Conservation (phyloP, 345 rosid species). For the Pelargonium nanum region DNA sequence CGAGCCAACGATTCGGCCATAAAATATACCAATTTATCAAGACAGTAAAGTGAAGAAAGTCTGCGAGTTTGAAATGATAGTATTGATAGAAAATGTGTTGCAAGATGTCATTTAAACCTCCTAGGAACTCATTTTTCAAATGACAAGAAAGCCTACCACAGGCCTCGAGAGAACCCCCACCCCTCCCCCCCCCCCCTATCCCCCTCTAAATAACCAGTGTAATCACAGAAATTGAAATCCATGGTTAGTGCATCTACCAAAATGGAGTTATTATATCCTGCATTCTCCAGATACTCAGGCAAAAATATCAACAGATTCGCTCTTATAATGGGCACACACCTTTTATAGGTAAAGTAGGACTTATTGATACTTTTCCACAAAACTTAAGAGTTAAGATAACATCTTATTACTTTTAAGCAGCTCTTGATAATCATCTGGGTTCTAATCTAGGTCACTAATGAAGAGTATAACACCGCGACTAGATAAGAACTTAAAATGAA, state of each 20-base stretch:
- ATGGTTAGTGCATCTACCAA: neutral
- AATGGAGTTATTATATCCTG: neutral
- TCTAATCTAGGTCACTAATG: neutral
- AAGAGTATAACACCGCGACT: neutral
- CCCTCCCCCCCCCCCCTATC: too few species aligned
- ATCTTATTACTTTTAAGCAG: neutral
- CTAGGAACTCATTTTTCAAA: too few species aligned
- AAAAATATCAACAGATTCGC: neutral
- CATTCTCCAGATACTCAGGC: neutral
- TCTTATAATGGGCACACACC: too few species aligned
- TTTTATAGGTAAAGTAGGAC: too few species aligned
- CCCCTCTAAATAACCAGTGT: neutral
- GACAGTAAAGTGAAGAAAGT: too few species aligned
- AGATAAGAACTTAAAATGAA: neutral
- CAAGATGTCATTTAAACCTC: too few species aligned
- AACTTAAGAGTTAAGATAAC: too few species aligned
- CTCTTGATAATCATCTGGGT: neutral
- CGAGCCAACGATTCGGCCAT: neutral
- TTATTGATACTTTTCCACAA: neutral
- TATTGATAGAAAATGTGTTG: too few species aligned
- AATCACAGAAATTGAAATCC: neutral
- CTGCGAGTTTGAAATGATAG: too few species aligned
- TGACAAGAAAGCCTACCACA: too few species aligned
- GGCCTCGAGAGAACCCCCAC: too few species aligned
- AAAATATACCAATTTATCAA: neutral